Base-by-base conservation (phyloP, 768 basidiomycete species). In the Tricholoma hemisulphureum region DNA sequence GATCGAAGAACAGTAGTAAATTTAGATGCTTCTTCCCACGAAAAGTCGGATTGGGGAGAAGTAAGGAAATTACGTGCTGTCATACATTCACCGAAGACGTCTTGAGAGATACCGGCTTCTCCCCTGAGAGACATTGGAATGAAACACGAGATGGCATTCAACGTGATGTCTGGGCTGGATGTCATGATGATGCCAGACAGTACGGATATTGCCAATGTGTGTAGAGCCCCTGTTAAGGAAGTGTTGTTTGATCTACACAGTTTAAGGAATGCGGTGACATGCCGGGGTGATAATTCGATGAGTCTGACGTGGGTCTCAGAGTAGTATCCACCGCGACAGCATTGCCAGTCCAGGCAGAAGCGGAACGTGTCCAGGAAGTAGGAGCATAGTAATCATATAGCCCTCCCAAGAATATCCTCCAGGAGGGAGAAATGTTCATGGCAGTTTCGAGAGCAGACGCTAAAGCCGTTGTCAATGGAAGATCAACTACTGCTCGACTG, bases 121-220 rank as follows among this genome's bases (percentile, higher is more conserved):
- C 57, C 65, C 10, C 77, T 71, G 9, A 76, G 69, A 8, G 74
- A 75, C 21, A 75, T 61, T 16, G 77, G 67, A 9, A 75, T 63
- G 29, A 11, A n/a, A 4, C 62, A 61, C 14, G 65, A 63, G 49
- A 69, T 63, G 16, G 63, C 61, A 32, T 63, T 58, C 34, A 52
- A 50, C 26, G 26, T 41, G 14, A 51, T 59, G 18, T 21, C 31
- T 32, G 51, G 51, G 18, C 21, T 56, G 5, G 61, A 20, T 3
- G n/a, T n/a, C n/a, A 57, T 43, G 28, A 74, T 55, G 23, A 71
- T 58, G 13, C 58, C 60, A 10, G 74, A 70, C 14, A 75, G 58
- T n/a, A 64, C 58, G 9, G 65, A 58, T 9, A 67, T 58, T 3
- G 67, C 63, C 51, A 77, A 59, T 2, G 59, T 51, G 54, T 72